Evolutionary conservation across 2,329 filamentous ascomycete genomes (phyloP).

Genomic region (Parascedosporium putredinis): DNA sequence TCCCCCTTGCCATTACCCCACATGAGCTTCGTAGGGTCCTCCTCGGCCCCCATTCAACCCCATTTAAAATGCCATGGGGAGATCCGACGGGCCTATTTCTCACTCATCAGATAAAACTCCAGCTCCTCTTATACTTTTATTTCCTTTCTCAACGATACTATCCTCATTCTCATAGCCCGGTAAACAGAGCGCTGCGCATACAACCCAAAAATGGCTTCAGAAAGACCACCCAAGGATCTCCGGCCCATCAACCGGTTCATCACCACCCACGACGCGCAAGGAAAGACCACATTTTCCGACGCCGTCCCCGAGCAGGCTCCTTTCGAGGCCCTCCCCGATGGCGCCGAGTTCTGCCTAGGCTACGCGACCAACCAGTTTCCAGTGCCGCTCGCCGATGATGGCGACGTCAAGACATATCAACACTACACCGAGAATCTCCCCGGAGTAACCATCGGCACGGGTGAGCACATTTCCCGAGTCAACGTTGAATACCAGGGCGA

Average conservation of each 20-base stretch:
- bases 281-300: background rate
- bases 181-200: too few relatives aligned
- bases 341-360: slow-evolving; percentile 14
- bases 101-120: too few relatives aligned
- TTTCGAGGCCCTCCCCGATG: background rate
- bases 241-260: slow-evolving; percentile 2
- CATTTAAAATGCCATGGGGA: too few relatives aligned
- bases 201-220: slow-evolving; percentile 30
- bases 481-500: too few relatives aligned
- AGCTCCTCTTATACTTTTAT: too few relatives aligned
- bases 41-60: too few relatives aligned
- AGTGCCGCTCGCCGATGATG: slow-evolving; percentile 11
- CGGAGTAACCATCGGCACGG: slow-evolving; percentile 15
- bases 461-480: too few relatives aligned
- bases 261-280: background rate
- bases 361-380: slow-evolving; percentile 20
- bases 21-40: too few relatives aligned
- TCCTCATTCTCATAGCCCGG: too few relatives aligned
- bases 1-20: too few relatives aligned
- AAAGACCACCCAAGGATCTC: background rate
- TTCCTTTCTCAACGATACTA: too few relatives aligned
- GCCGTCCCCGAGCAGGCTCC: background rate
- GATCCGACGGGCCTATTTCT: too few relatives aligned
- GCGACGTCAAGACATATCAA: slow-evolving; percentile 12
- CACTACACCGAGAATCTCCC: slow-evolving; percentile 14